These are phyloP conservation scores for Mycena haematopus DNA, from an alignment of 768 basidiomycete genomes.

Conservation along the genomic window DNA sequence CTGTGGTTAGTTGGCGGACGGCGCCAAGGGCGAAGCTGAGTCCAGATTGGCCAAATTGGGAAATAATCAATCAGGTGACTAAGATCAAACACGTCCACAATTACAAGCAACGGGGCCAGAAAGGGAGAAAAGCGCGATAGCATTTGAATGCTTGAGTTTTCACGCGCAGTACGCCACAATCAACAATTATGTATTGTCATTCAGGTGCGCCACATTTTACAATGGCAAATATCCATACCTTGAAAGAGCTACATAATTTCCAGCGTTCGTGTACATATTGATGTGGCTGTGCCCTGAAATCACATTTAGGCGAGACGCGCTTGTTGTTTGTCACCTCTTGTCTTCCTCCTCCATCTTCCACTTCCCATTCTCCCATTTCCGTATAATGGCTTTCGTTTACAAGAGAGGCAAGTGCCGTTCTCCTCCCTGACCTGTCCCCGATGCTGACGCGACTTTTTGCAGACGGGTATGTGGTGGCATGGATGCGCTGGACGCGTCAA, in stretches of 20 bases:
- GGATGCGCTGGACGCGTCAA: conserved; percentile 39
- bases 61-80: no score
- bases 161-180: not conserved
- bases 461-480: conserved; percentile 54
- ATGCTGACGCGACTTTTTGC: conserved; percentile 23
- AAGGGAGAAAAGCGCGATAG: not conserved
- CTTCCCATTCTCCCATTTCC: not conserved
- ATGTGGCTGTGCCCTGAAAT: conserved; percentile 20
- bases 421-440: not conserved
- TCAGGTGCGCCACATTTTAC: not conserved
- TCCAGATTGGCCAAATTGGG: no score
- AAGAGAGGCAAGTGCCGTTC: conserved; percentile 20
- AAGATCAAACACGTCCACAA: conserved; percentile 20
- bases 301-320: not conserved
- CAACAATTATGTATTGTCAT: not conserved
- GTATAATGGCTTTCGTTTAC: conserved; percentile 28
- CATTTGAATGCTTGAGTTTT: no score
- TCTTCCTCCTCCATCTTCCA: conserved; percentile 15
- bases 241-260: not conserved
- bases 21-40: no score
- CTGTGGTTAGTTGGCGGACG: no score
- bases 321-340: conserved; percentile 19
- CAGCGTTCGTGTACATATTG: conserved; percentile 16
- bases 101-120: conserved; percentile 3
- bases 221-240: not conserved